Evolutionary conservation across 2,329 filamentous ascomycete genomes (phyloP), one percentile per base, ranked within the genome.

Genomic region (Penicillium sp.): DNA sequence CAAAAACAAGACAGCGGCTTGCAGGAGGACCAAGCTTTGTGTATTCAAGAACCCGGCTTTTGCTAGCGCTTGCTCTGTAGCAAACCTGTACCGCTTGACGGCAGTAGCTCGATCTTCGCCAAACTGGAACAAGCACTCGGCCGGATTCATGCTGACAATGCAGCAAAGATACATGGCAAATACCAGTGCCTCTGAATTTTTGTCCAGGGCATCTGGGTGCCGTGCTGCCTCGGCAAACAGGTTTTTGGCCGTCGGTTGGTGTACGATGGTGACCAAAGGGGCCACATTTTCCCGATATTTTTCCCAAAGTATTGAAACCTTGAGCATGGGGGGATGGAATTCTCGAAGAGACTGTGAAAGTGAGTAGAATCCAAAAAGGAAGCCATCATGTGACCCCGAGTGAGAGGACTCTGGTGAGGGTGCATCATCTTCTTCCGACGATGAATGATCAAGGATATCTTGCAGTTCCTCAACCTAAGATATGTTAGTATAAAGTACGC

Each of bases 161-260:
- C 82, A 79, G 1, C 77, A 78, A 57, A 86, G 83, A 68, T 87
- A 88, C 43, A 88, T 81, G 8, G 83, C 73, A 63, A 88, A 87
- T 2, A 88, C 69, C 26, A 87, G 69, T 4, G 81, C 78, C 66
- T 88, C 85, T 46, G 66, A 75, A 61, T 68, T 78, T 60, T 81
- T 84, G 47, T 79, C 75, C 33, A 84, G 66, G 33, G 76, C 75
- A 41, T 82, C 77, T 1, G 81, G 71, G 43, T 80, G 75, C 35
- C 76, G 75, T 2, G 79, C 73, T 4, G 82, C 80, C 26, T 79
- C 75, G n/a, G 79, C 63, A 36, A 87, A 72, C 2, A 79, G 74
- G 1, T 78, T 77, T 55, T 80, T 78, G 22, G 81, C 73, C 10
- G 78, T 82, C 1, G 83, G 82, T 5, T 79, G 74, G 65, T 87